phyloP scores from a whole-genome alignment of 2,329 filamentous ascomycete species.

The Sclerotinia glacialis region DNA sequence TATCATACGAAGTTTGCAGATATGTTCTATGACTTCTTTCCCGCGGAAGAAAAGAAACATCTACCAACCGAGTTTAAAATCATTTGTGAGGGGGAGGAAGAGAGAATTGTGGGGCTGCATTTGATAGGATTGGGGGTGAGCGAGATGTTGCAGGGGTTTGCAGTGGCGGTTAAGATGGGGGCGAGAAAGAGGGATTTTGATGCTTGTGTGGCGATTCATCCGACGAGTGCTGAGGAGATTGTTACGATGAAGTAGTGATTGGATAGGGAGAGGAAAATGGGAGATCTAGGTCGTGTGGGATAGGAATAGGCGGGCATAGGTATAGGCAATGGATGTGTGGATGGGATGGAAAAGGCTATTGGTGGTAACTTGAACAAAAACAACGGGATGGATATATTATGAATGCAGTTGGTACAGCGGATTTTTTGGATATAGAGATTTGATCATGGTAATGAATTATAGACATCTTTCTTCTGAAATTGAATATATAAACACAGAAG shows the following conservation, averaged over 20 bases:
- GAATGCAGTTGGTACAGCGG: not conserved
- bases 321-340: too few species aligned
- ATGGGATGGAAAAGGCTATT: not conserved
- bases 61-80: conserved; percentile 52
- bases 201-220: conserved; percentile 72
- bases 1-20: conserved; percentile 49
- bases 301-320: not conserved
- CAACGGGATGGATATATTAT: not conserved
- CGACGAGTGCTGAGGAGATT: conserved; percentile 72
- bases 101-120: conserved; percentile 51
- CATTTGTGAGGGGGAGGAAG: conserved; percentile 47
- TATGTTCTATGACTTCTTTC: conserved; percentile 49
- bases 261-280: not conserved
- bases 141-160: conserved; percentile 78
- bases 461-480: not conserved
- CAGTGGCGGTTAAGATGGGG: conserved; percentile 76
- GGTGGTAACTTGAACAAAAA: conserved; percentile 1
- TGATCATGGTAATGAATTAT: not conserved
- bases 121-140: conserved; percentile 48
- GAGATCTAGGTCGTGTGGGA: not conserved
- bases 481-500: not conserved
- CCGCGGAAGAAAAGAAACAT: conserved; percentile 49
- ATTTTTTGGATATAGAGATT: not conserved
- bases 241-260: conserved; percentile 43
- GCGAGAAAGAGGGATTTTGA: conserved; percentile 77